Evolutionary conservation across 2,329 filamentous ascomycete genomes (phyloP).

Genomic region (Epichloe coenophiala): DNA sequence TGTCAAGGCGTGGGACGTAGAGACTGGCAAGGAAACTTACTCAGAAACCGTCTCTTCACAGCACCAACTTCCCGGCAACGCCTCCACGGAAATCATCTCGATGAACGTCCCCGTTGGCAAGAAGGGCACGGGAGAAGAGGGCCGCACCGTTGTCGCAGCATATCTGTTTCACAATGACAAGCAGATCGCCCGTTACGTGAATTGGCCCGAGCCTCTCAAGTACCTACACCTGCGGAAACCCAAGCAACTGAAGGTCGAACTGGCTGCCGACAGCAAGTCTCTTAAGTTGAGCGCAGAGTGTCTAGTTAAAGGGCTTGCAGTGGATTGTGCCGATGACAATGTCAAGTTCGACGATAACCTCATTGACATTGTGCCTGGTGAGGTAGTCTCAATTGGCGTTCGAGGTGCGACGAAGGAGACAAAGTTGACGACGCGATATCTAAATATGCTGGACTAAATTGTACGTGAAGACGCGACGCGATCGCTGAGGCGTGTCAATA

Average conservation of each 20-base stretch:
- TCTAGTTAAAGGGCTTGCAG: slow-evolving; percentile 51
- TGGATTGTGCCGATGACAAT: slow-evolving; percentile 43
- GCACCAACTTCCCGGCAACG: slow-evolving; percentile 38
- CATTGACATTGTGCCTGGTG: slow-evolving; percentile 54
- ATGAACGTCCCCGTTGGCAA: slow-evolving; percentile 38
- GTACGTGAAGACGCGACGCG: background rate
- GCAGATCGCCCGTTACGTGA: slow-evolving; percentile 50
- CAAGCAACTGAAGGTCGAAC: slow-evolving; percentile 28
- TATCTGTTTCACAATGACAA: slow-evolving; percentile 39
- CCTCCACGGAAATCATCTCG: slow-evolving; percentile 44
- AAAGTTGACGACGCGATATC: slow-evolving; percentile 36
- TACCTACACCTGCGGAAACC: slow-evolving; percentile 49
- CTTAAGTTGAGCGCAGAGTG: slow-evolving; percentile 46
- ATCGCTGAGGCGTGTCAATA: no score
- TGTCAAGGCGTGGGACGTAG: slow-evolving; percentile 48
- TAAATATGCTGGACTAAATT: slow-evolving; percentile 20
- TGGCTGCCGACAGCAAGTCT: slow-evolving; percentile 25
- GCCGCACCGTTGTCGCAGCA: slow-evolving; percentile 43
- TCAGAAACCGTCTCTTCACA: slow-evolving; percentile 28
- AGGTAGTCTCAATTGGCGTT: slow-evolving; percentile 40
- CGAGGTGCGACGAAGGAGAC: slow-evolving; percentile 32
- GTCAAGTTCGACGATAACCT: slow-evolving; percentile 53
- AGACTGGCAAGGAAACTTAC: slow-evolving; percentile 42
- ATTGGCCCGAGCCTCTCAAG: slow-evolving; percentile 62
- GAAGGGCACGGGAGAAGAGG: slow-evolving; percentile 19